Evolutionary conservation across 345 rosid species (phyloP).

Genomic region (Corchorus olitorius): DNA sequence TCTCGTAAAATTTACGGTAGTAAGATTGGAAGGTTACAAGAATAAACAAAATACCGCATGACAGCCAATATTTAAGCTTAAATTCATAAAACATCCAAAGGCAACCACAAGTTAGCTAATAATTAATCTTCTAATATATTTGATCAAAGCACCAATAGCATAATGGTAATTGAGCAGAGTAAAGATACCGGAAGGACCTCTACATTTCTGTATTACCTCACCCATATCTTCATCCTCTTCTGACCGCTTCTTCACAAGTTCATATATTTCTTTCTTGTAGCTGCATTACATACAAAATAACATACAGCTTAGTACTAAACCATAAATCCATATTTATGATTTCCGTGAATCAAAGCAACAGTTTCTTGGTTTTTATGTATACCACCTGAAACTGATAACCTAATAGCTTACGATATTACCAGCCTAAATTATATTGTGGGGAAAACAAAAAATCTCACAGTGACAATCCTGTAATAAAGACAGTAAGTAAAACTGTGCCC

Average conservation of each 20-base stretch:
- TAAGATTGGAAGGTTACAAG: not conserved
- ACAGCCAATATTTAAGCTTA: not conserved
- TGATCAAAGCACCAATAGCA: not conserved
- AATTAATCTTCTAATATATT: constrained; percentile 1
- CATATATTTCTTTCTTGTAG: constrained; percentile 78
- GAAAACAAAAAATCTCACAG: not conserved
- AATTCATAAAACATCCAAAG: not conserved
- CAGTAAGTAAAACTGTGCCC: not conserved
- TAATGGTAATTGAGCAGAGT: not conserved
- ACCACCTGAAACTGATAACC: not conserved
- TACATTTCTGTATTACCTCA: constrained; percentile 49
- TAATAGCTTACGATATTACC: not conserved
- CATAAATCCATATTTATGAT: not conserved
- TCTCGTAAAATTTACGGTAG: not conserved
- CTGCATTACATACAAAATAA: constrained; percentile 42
- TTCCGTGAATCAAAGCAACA: not conserved
- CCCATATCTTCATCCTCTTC: constrained; percentile 63
- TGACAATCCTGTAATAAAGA: not conserved
- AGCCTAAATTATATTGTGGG: not conserved
- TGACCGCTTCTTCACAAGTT: constrained; percentile 78
- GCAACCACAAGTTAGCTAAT: not conserved
- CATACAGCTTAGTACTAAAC: not conserved
- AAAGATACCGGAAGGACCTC: not conserved
- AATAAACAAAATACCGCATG: not conserved
- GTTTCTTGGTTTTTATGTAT: not conserved